A percentile compares a stretch with the other conserved stretches of the same genome.
Evolutionary conservation across 2,329 filamentous ascomycete genomes (phyloP).

Genomic region (Nemania bipapillata): DNA sequence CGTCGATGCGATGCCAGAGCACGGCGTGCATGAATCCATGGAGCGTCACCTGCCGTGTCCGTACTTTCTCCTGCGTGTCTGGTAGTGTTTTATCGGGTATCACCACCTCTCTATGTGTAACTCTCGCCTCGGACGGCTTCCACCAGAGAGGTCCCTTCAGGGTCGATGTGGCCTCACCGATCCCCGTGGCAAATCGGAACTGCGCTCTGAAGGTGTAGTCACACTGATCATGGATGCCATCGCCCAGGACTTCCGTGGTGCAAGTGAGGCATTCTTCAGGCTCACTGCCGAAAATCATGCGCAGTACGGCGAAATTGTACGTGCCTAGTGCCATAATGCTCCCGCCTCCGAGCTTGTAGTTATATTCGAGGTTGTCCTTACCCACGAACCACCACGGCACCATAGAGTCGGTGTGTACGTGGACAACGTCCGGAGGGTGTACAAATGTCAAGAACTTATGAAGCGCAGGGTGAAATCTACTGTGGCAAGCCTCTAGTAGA

Average conservation of each 20-base stretch:
- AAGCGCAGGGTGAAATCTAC: not conserved
- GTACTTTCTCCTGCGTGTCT: not conserved
- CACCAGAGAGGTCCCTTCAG: not conserved
- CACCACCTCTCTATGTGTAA: not conserved
- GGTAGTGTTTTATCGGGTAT: not conserved
- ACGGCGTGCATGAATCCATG: not conserved
- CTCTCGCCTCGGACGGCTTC: not conserved
- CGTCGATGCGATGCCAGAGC: not conserved
- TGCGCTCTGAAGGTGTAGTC: not conserved
- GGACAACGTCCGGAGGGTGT: not conserved
- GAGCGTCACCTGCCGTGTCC: not conserved
- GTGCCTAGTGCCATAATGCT: not conserved
- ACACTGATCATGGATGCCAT: not conserved
- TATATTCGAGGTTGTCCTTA: not conserved
- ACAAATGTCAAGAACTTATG: not conserved
- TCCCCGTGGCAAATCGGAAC: not conserved
- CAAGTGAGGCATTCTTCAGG: not conserved
- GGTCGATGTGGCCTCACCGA: not conserved
- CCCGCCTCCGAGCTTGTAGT: not conserved
- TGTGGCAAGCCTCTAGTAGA: not conserved
- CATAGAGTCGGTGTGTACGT: not conserved
- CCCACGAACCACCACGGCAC: not conserved
- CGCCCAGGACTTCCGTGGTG: not conserved
- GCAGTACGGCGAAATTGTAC: not conserved
- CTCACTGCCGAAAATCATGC: constrained; percentile 14